phyloP scores from a whole-genome alignment of 1,284 basidiomycete species.

The Marasmius fiardii region DNA sequence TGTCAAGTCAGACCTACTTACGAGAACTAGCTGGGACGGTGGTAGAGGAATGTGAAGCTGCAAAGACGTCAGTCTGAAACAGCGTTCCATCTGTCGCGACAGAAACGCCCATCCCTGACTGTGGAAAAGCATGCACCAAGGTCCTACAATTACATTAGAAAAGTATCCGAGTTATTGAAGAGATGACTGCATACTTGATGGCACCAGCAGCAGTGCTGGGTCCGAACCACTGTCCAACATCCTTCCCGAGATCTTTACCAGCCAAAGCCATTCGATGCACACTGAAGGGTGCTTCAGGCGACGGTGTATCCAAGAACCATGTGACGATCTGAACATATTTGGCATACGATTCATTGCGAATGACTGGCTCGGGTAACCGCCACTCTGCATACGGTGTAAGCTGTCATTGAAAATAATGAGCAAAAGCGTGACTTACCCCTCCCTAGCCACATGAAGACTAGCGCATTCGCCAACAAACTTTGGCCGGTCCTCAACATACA shows the following conservation, averaged over 20 bases:
- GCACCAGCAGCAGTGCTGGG: constrained; percentile 96
- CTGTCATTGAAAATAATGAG: constrained; percentile 7
- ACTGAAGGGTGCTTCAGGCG: constrained; percentile 87
- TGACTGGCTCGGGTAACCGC: constrained; percentile 65
- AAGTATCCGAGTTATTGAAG: neutral
- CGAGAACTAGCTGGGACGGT: constrained; percentile 23
- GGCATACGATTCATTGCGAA: constrained; percentile 60
- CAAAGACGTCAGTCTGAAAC: constrained; percentile 84
- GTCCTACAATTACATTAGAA: constrained; percentile 40
- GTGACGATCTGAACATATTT: constrained; percentile 87
- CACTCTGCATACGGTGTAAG: constrained; percentile 56
- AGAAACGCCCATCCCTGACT: constrained; percentile 79
- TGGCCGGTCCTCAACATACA: constrained; percentile 98
- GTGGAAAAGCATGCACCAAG: constrained; percentile 78
- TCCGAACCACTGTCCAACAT: constrained; percentile 97
- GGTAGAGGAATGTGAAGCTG: constrained; percentile 60
- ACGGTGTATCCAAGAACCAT: constrained; percentile 94
- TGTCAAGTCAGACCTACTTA: constrained; percentile 2
- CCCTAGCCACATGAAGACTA: constrained; percentile 82
- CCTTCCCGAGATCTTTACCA: constrained; percentile 92
- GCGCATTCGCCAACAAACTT: constrained; percentile 86
- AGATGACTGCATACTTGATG: constrained; percentile 62
- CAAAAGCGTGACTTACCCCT: constrained; percentile 55
- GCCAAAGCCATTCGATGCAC: constrained; percentile 96
- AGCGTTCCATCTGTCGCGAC: constrained; percentile 83